Evolutionary conservation across 129 eudicot species (phyloP), one percentile per base, ranked within the genome.

Genomic region (Flaveria ramosissima): DNA sequence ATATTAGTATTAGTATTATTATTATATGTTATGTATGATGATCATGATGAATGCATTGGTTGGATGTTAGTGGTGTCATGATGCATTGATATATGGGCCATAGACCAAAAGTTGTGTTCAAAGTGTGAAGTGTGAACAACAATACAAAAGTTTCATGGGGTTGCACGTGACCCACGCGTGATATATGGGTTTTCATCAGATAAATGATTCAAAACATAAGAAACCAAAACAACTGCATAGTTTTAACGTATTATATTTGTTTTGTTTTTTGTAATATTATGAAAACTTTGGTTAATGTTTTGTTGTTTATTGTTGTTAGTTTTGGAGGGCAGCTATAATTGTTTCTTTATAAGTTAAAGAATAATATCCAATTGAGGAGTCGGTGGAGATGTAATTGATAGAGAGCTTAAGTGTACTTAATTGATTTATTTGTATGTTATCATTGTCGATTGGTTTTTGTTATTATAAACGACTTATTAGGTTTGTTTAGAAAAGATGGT

Each of bases 131-230:
- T 79, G 68, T 64, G 83, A 72, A 72, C 66, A 42, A 66, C 75
- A 73, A 65, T 57, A 73, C 84, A 73, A 73, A 27, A 24, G 56
- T 53, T 73, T 69, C 45, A 74, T 74, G 75, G 65, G 9, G 0
- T 17, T 46, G 69, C 84, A 80, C 76, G 84, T 80, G 84, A 67
- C 51, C 79, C 75, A 45, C 83, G 74, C 83, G 75, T 80, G 79
- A 74, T 74, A 71, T 21, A 19, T 66, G 80, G 71, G 79, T 80
- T 80, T 80, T 21, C 52, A 39, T 52, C 32, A 13, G n/a, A 27
- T 63, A 63, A 63, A 63, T 63, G 43, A 20, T 19, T 9, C 50
- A 45, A 45, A 45, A 8, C 50, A 45, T 45, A 6, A 36, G 41
- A 36, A 63, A 19, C 53, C 48, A 48, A 30, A 72, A 64, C 55